These are phyloP conservation scores for Colletotrichum acutatum DNA, from an alignment of 2,329 filamentous ascomycete genomes.

Conservation along the genomic window DNA sequence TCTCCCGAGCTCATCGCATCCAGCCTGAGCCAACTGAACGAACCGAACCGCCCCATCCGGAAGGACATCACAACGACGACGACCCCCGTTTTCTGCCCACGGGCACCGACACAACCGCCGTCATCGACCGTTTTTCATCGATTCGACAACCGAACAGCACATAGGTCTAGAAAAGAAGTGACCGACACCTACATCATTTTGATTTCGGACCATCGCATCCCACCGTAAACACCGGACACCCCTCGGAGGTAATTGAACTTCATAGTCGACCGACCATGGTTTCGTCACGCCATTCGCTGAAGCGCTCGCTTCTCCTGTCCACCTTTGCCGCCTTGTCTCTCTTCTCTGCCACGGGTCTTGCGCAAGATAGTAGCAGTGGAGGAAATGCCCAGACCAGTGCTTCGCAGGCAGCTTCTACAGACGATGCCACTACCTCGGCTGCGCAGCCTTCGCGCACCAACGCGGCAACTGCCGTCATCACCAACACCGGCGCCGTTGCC, in stretches of 20 bases:
- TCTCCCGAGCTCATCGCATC: not conserved
- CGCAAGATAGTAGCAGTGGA: slow-evolving; percentile 42
- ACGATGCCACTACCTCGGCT: slow-evolving; percentile 31
- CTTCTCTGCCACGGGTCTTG: slow-evolving; percentile 45
- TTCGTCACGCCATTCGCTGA: slow-evolving; percentile 26
- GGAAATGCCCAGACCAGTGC: slow-evolving; percentile 10
- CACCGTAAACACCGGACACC: not conserved
- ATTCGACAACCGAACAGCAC: not conserved
- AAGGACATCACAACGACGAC: slow-evolving; percentile 20
- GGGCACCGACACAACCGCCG: slow-evolving; percentile 5
- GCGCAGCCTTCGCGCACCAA: slow-evolving; percentile 34
- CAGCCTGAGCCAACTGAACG: not conserved
- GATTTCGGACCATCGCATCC: slow-evolving; percentile 1
- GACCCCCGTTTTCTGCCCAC: not conserved
- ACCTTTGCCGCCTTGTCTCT: slow-evolving; percentile 72
- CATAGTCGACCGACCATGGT: slow-evolving; percentile 22
- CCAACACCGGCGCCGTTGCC: slow-evolving; percentile 37
- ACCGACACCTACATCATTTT: not conserved
- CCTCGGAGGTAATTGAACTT: not conserved
- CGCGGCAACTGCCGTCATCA: slow-evolving; percentile 35
- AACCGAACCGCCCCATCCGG: slow-evolving; percentile 15
- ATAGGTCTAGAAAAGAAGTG: not conserved
- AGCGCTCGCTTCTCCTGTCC: slow-evolving; percentile 74
- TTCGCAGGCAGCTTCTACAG: slow-evolving; percentile 25
- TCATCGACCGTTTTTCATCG: not conserved